These are phyloP conservation scores for Colletotrichum graminicola DNA, from an alignment of 2,329 filamentous ascomycete genomes.

Conservation along the genomic window DNA sequence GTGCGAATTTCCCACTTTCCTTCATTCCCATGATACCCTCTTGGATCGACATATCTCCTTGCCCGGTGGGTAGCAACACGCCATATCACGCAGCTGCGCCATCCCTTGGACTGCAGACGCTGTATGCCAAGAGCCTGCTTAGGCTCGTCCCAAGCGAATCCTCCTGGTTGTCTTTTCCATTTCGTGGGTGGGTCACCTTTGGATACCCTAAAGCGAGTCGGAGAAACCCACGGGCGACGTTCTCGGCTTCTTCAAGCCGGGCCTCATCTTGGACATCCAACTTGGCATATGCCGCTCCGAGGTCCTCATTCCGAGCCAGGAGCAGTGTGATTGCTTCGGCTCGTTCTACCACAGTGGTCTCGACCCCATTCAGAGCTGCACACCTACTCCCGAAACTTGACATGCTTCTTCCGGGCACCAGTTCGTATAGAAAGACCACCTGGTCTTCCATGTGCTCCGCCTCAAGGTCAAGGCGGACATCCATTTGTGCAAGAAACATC, in stretches of 20 bases:
- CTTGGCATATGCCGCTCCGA: slow-evolving; percentile 78
- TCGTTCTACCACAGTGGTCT: slow-evolving; percentile 76
- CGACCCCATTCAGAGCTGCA: slow-evolving; percentile 88
- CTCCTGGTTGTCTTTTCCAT: background rate
- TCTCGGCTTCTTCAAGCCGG: slow-evolving; percentile 77
- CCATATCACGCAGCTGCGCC: background rate
- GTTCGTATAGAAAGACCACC: slow-evolving; percentile 80
- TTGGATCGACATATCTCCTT: background rate
- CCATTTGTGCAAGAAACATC: slow-evolving; percentile 77
- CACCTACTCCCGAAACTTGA: slow-evolving; percentile 90
- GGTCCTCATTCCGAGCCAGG: slow-evolving; percentile 78
- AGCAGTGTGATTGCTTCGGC: slow-evolving; percentile 80
- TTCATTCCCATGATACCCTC: background rate
- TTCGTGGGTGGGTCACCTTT: background rate
- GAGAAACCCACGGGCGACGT: slow-evolving; percentile 70
- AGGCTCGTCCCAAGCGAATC: background rate
- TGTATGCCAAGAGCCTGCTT: background rate
- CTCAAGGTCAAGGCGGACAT: slow-evolving; percentile 70
- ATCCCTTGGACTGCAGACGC: background rate
- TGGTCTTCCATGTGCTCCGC: slow-evolving; percentile 68
- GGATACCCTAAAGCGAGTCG: slow-evolving; percentile 13
- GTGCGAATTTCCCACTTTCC: background rate
- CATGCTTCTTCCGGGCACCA: slow-evolving; percentile 74
- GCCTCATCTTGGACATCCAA: slow-evolving; percentile 73
- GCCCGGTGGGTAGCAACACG: no score